A percentile compares a stretch with the other conserved stretches of the same genome.
Conservation (phyloP, 1,284 basidiomycete genomes). For the Boletus semigastroideus region DNA sequence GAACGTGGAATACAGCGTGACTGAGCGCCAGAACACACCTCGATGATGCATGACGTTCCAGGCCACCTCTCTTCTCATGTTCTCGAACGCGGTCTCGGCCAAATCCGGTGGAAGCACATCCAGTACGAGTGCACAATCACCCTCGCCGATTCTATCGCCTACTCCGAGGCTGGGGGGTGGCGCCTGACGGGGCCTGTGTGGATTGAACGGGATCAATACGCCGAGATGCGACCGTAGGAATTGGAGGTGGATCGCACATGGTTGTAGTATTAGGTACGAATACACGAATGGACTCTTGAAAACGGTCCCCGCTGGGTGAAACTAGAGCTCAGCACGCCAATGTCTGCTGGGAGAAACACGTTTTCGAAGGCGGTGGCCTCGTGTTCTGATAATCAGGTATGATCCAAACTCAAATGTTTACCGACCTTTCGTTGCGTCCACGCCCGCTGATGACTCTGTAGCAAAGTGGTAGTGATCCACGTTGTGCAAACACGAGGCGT, state of each 20-base stretch:
- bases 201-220: constrained; percentile 2
- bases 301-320: constrained; percentile 1
- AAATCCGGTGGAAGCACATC: constrained; percentile 56
- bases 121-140: constrained; percentile 58
- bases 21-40: constrained; percentile 39
- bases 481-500: constrained; percentile 12
- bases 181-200: constrained; percentile 21
- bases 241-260: constrained; percentile 15
- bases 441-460: constrained; percentile 3
- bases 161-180: constrained; percentile 32
- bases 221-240: constrained; percentile 1
- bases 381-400: constrained; percentile 16
- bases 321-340: constrained; percentile 6
- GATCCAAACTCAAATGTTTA: constrained; percentile 2
- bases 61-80: constrained; percentile 57
- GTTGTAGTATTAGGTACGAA: not conserved
- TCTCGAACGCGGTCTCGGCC: constrained; percentile 54
- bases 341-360: constrained; percentile 8
- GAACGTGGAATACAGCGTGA: not conserved
- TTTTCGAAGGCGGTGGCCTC: constrained; percentile 17
- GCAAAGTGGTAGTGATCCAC: constrained; percentile 2
- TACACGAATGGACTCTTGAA: not conserved
- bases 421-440: not conserved
- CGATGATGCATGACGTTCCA: constrained; percentile 74
- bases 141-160: constrained; percentile 54